A percentile compares a stretch with the other conserved stretches of the same genome.
Conservation (phyloP, 2,329 filamentous ascomycete species). For the Xylariaceae sp. region DNA sequence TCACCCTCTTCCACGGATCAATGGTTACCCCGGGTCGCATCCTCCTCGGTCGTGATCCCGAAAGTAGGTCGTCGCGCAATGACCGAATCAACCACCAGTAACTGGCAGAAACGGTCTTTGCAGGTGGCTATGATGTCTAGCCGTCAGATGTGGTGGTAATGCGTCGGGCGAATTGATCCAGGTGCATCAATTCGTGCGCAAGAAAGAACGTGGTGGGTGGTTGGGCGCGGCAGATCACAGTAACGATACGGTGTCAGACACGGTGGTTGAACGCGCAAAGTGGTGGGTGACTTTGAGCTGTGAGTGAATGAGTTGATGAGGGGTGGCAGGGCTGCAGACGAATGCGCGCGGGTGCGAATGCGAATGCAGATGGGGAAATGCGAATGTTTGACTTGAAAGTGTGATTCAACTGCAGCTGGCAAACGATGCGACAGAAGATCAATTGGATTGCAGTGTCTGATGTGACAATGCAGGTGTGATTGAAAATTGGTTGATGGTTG, state of each 20-base stretch:
- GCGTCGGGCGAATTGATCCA: conserved; percentile 7
- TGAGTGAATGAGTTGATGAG: no score
- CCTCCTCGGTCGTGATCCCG: conserved; percentile 10
- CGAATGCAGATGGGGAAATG: not conserved
- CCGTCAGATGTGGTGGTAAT: conserved; percentile 1
- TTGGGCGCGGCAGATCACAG: no score
- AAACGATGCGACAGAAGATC: not conserved
- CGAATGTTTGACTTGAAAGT: no score
- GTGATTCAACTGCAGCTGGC: not conserved
- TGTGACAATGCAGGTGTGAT: conserved; percentile 9
- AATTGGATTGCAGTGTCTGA: conserved; percentile 9
- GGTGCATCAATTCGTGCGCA: conserved; percentile 13
- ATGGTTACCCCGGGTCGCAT: conserved; percentile 16
- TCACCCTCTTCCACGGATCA: conserved; percentile 19
- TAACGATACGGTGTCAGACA: no score
- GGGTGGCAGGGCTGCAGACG: not conserved
- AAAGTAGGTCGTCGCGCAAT: conserved; percentile 1
- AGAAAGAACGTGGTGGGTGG: conserved; percentile 16
- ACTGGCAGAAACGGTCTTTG: conserved; percentile 1
- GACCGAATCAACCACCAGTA: not conserved
- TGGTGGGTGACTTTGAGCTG: no score
- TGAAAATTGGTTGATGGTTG: not conserved
- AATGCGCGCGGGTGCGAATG: conserved; percentile 8
- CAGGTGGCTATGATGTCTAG: not conserved
- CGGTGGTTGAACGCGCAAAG: no score